These are phyloP conservation scores for Acaromyces ingoldii DNA, from an alignment of 1,284 basidiomycete species.

Conservation along the genomic window DNA sequence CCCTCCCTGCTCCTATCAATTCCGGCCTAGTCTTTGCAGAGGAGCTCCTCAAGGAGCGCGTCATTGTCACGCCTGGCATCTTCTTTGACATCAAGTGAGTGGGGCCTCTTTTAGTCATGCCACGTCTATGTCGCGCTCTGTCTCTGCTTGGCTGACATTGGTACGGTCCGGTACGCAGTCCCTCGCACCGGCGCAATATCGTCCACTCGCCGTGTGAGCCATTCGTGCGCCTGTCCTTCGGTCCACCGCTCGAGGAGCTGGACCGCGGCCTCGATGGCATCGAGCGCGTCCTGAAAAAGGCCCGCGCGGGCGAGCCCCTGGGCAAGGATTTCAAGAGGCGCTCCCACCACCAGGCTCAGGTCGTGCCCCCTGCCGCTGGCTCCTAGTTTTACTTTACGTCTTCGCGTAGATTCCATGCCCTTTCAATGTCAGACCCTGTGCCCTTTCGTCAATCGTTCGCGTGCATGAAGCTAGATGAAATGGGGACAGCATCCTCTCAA, in stretches of 20 bases:
- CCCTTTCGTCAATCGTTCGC: too few relatives aligned
- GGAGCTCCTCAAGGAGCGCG: conserved; percentile 81
- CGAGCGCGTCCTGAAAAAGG: conserved; percentile 10
- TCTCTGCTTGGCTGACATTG: too few relatives aligned
- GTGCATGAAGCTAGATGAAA: too few relatives aligned
- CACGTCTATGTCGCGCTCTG: not conserved
- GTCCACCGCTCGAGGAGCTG: conserved; percentile 74
- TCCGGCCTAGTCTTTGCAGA: conserved; percentile 92
- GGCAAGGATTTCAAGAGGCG: conserved; percentile 2
- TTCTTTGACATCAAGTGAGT: conserved; percentile 61
- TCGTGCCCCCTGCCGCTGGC: conserved; percentile 1
- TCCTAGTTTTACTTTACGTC: too few relatives aligned
- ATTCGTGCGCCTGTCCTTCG: conserved; percentile 61
- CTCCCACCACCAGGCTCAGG: not conserved
- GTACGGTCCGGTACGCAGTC: conserved; percentile 52
- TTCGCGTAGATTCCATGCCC: too few relatives aligned
- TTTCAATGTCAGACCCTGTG: too few relatives aligned
- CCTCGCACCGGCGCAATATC: conserved; percentile 63
- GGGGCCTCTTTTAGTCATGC: not conserved
- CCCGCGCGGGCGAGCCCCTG: conserved; percentile 1
- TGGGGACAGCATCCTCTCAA: too few relatives aligned
- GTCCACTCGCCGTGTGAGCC: conserved; percentile 68
- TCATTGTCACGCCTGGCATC: conserved; percentile 75
- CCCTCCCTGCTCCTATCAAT: conserved; percentile 72
- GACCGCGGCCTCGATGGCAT: conserved; percentile 69